Conservation (phyloP, 2,329 filamentous ascomycete species). For the Xylaria sp. region DNA sequence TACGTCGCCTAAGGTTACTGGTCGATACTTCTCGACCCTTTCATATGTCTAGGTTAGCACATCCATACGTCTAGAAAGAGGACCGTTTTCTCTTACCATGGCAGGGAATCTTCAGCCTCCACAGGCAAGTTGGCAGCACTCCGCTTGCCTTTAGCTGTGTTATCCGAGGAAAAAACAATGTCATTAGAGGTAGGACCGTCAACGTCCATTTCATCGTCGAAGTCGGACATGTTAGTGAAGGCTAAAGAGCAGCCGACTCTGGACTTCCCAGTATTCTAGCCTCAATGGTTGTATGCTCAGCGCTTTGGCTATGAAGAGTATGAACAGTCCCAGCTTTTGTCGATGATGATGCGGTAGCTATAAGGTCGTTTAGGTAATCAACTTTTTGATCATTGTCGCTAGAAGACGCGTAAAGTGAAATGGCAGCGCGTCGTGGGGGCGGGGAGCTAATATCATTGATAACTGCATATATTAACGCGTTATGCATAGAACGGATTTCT, state of each 20-base stretch:
- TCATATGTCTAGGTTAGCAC: slow-evolving; percentile 56
- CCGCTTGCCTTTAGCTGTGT: slow-evolving; percentile 83
- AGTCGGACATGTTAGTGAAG: slow-evolving; percentile 58
- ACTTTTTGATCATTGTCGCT: neutral
- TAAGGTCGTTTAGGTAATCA: neutral
- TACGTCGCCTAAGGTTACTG: slow-evolving; percentile 86
- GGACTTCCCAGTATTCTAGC: neutral
- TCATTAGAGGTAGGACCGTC: slow-evolving; percentile 57
- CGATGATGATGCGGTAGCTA: neutral
- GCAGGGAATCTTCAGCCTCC: slow-evolving; percentile 89
- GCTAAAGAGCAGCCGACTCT: slow-evolving; percentile 20
- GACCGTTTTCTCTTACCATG: slow-evolving; percentile 69
- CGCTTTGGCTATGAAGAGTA: neutral
- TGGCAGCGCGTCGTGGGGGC: slow-evolving; percentile 32
- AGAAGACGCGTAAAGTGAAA: slow-evolving; percentile 41
- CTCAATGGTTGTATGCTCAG: slow-evolving; percentile 16
- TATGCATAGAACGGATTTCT: no score
- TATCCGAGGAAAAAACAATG: slow-evolving; percentile 74
- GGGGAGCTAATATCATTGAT: neutral
- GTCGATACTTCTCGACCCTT: slow-evolving; percentile 93
- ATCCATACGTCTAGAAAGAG: neutral
- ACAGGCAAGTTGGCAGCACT: slow-evolving; percentile 92
- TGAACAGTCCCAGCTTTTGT: neutral
- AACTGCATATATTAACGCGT: no score
- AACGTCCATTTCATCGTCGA: slow-evolving; percentile 66